Percentiles rank a stretch among this genome's conserved stretches.
Conservation (phyloP, 345 rosid species). For the Jatropha curcas region DNA sequence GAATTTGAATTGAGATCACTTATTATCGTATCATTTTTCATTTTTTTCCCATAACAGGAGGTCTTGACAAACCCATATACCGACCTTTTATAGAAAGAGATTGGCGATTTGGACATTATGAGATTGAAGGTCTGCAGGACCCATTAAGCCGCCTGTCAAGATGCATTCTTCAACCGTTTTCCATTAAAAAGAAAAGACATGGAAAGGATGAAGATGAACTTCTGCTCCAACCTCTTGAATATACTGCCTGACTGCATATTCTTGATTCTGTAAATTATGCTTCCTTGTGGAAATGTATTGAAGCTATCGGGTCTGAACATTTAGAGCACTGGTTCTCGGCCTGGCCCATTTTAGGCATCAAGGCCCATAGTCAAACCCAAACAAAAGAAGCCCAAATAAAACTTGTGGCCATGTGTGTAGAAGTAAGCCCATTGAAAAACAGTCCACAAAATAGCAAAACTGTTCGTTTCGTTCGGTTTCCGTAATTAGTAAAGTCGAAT, state of each 20-base stretch:
- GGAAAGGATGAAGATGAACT: conserved; percentile 41
- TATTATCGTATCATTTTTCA: conserved; percentile 1
- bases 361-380: too few relatives aligned
- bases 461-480: too few relatives aligned
- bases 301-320: background rate
- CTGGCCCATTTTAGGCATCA: too few relatives aligned
- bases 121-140: conserved; percentile 94
- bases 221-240: conserved; percentile 46
- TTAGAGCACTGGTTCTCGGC: background rate
- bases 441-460: too few relatives aligned
- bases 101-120: conserved; percentile 96
- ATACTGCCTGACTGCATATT: conserved; percentile 21
- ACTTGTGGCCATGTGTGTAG: too few relatives aligned
- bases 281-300: background rate
- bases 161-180: conserved; percentile 48
- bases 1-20: background rate
- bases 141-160: conserved; percentile 68
- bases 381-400: too few relatives aligned
- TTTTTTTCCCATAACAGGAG: conserved; percentile 50
- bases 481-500: too few relatives aligned
- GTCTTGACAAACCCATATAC: conserved; percentile 71
- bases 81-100: conserved; percentile 60
- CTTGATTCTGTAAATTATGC: background rate
- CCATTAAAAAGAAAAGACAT: conserved; percentile 40
- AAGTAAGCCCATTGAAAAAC: too few relatives aligned